phyloP scores from a whole-genome alignment of 768 basidiomycete genomes.

The Russula dissimulans region DNA sequence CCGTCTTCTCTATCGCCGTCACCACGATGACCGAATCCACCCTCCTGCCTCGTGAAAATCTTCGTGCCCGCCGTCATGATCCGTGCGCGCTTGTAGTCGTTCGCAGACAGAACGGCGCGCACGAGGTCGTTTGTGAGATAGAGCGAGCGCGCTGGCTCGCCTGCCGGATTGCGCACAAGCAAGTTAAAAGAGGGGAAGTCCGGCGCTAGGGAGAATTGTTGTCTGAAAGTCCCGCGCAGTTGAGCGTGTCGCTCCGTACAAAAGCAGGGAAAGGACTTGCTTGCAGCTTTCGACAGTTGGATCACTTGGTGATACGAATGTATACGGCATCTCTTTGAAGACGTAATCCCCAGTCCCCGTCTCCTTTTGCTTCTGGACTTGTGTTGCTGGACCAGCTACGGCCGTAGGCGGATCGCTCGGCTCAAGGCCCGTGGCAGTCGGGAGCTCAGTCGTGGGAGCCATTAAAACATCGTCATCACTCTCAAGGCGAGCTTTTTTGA shows the following conservation, averaged over 20 bases:
- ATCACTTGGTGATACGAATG: slow-evolving; percentile 64
- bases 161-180: slow-evolving; percentile 79
- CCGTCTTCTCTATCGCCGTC: neutral
- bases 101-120: slow-evolving; percentile 67
- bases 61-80: slow-evolving; percentile 92
- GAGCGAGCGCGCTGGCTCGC: slow-evolving; percentile 64
- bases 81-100: slow-evolving; percentile 77
- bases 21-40: slow-evolving; percentile 25
- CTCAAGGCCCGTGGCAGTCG: neutral
- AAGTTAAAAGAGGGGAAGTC: slow-evolving; percentile 69
- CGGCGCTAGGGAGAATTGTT: slow-evolving; percentile 58
- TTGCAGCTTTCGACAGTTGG: slow-evolving; percentile 62
- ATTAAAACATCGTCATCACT: slow-evolving; percentile 23
- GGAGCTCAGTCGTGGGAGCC: neutral
- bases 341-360: slow-evolving; percentile 21
- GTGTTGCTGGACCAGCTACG: neutral
- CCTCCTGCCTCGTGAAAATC: slow-evolving; percentile 85
- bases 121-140: slow-evolving; percentile 85
- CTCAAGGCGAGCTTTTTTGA: slow-evolving; percentile 42
- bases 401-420: neutral
- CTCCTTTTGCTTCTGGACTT: slow-evolving; percentile 19
- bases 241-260: neutral
- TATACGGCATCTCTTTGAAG: slow-evolving; percentile 84
- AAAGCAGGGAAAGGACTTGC: slow-evolving; percentile 36
- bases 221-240: slow-evolving; percentile 33